These are phyloP conservation scores for Diaporthe sp. DNA, from an alignment of 2,329 filamentous ascomycete genomes.

Conservation along the genomic window DNA sequence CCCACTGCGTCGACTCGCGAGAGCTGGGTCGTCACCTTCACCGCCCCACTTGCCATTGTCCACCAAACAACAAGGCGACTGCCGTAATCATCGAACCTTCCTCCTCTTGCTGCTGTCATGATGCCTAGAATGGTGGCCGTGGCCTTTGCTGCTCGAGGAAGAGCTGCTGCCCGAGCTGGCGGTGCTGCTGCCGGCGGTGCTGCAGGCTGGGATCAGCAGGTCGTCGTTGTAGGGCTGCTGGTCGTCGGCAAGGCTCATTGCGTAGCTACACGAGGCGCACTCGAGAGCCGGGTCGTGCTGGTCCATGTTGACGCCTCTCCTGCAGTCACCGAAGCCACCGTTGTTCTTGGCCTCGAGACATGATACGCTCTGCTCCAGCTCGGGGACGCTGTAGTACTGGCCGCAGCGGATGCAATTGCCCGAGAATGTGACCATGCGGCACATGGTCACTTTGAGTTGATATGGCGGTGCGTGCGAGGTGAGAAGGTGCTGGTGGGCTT, in stretches of 20 bases:
- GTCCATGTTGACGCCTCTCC: slow-evolving; percentile 52
- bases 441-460: slow-evolving; percentile 48
- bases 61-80: neutral
- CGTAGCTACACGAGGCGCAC: slow-evolving; percentile 51
- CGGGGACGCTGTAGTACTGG: slow-evolving; percentile 53
- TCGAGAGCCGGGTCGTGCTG: slow-evolving; percentile 60
- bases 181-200: neutral
- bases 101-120: slow-evolving; percentile 30
- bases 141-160: neutral
- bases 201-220: slow-evolving; percentile 26
- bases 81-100: slow-evolving; percentile 28
- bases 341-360: slow-evolving; percentile 62
- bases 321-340: slow-evolving; percentile 56
- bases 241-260: slow-evolving; percentile 35
- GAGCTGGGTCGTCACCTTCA: neutral
- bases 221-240: slow-evolving; percentile 49
- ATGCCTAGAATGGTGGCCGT: slow-evolving; percentile 10
- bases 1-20: neutral
- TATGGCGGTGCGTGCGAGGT: neutral
- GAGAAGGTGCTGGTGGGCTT: neutral
- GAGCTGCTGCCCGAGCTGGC: neutral
- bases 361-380: slow-evolving; percentile 57
- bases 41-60: neutral
- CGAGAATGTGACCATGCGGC: slow-evolving; percentile 56
- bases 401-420: slow-evolving; percentile 57